Percentiles rank a stretch among this genome's conserved stretches.
These are phyloP conservation scores for Tritrichomonas foetus DNA, from an alignment of 208 protist genomes.

Conservation along the genomic window DNA sequence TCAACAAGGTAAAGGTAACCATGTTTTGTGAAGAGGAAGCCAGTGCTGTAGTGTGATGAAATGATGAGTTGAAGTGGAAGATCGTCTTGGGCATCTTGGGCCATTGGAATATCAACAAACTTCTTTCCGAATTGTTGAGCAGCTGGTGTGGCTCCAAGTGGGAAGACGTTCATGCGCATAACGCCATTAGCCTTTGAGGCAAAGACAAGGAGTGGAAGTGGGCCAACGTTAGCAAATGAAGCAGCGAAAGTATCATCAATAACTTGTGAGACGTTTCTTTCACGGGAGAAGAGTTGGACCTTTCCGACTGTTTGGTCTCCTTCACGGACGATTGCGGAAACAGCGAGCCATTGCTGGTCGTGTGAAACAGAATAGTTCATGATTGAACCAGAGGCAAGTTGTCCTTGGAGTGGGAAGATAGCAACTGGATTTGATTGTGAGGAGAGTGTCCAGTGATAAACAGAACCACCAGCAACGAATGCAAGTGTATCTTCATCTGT, in stretches of 20 bases:
- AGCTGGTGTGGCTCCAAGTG: not conserved
- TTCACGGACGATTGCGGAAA: not conserved
- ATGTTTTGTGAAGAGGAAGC: not conserved
- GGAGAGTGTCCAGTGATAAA: not conserved
- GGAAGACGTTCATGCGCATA: not conserved
- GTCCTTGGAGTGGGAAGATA: not conserved
- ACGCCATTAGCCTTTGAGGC: not conserved
- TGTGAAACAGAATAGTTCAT: slow-evolving; percentile 8
- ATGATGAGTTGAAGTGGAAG: not conserved
- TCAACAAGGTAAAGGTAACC: not conserved
- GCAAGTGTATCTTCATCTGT: not conserved
- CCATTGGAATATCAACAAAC: not conserved
- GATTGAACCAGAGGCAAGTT: not conserved
- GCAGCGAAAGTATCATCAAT: not conserved
- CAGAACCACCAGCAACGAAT: not conserved
- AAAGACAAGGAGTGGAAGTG: not conserved
- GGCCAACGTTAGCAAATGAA: not conserved
- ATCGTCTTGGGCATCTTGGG: not conserved
- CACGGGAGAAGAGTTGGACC: not conserved
- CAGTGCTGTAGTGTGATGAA: not conserved
- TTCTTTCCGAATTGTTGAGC: slow-evolving; percentile 33
- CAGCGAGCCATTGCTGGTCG: not conserved
- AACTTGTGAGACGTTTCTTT: not conserved
- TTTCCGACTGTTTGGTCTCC: not conserved
- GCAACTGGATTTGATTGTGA: not conserved